Base-by-base conservation (phyloP, 2,329 filamentous ascomycete species). In the Cladorrhinum sp. region DNA sequence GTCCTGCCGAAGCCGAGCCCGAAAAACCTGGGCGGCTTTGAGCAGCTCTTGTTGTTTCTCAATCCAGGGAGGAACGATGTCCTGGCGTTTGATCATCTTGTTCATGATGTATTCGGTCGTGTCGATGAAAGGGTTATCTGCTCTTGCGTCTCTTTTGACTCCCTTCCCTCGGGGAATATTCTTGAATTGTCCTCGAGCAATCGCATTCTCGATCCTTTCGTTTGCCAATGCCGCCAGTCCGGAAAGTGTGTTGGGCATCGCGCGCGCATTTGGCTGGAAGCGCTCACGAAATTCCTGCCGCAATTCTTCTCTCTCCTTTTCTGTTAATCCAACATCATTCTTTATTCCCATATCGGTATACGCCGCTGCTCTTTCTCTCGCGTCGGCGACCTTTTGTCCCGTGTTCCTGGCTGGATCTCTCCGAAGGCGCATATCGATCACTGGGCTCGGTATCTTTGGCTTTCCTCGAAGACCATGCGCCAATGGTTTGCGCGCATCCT, bases 81-180 rank as follows among this genome's bases (percentile, higher is more conserved):
- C 93, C 74, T 99, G 95, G 61, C 90, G 89, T 76, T 97, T 91
- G 65, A 99, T 97, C 79, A 98, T 97, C 76, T 96, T 95, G 76
- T 99, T 98, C 89, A 98, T 89, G 69, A 98, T 91, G 73, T 97
- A 97, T 75, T 98, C 94, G 0, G 95, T 98, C 0, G 94, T 98
- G 71, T 98, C 92, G 60, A 98, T 86, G 70, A 96, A 98, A 0
- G 95, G 92, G 67, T 89, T 96, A 67, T 88, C 89, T 1, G 91
- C 90, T 66, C 91, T 87, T 55, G 90, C 79, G 67, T 98, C 93
- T n/a, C 89, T 79, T 73, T 93, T 85, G n/a, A 94, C 81, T 5
- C 86, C 87, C 67, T 89, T 89, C 0, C 94, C 94, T 2, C 93
- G 83, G 7, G 86, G 87, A 12, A 99, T 89, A 67, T 96, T 64